These are phyloP conservation scores for Lachancea sp. DNA, from an alignment of 805 yeast species.

Conservation along the genomic window DNA sequence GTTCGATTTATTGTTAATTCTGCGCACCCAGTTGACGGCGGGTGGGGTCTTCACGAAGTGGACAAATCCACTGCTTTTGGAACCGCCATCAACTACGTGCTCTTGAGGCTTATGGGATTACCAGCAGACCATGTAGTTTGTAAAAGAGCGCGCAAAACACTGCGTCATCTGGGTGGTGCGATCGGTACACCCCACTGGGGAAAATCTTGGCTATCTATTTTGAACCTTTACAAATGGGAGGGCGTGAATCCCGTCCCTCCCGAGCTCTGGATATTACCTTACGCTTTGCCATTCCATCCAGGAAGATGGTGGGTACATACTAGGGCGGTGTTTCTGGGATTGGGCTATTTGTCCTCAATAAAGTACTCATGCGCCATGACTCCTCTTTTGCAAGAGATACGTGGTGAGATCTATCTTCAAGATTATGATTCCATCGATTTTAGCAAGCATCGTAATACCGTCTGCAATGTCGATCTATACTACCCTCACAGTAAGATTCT, in stretches of 20 bases:
- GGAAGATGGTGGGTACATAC: conserved; percentile 99
- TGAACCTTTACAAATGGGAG: conserved; percentile 84
- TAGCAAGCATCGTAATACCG: conserved; percentile 63
- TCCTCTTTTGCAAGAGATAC: conserved; percentile 56
- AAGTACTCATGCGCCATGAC: conserved; percentile 51
- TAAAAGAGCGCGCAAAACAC: conserved; percentile 63
- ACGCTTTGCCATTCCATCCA: conserved; percentile 78
- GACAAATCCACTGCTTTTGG: conserved; percentile 97
- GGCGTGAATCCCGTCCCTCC: conserved; percentile 99
- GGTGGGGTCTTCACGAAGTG: conserved; percentile 93
- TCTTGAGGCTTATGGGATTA: conserved; percentile 75
- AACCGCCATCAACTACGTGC: conserved; percentile 78
- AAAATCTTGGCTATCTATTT: conserved; percentile 76
- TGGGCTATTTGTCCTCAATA: conserved; percentile 70
- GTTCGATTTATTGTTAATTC: conserved; percentile 83
- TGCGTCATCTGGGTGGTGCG: conserved; percentile 81
- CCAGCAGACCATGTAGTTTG: conserved; percentile 69
- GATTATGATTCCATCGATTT: conserved; percentile 68
- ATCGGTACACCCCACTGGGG: conserved; percentile 95
- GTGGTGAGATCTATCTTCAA: conserved; percentile 69
- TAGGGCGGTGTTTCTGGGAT: conserved; percentile 79
- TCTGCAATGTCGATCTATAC: conserved; percentile 87
- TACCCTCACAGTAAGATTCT: conserved; percentile 80
- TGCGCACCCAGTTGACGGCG: conserved; percentile 98
- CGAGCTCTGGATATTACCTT: conserved; percentile 86